Evolutionary conservation across 805 yeast species (phyloP).

Genomic region (Myxozyma neglecta): DNA sequence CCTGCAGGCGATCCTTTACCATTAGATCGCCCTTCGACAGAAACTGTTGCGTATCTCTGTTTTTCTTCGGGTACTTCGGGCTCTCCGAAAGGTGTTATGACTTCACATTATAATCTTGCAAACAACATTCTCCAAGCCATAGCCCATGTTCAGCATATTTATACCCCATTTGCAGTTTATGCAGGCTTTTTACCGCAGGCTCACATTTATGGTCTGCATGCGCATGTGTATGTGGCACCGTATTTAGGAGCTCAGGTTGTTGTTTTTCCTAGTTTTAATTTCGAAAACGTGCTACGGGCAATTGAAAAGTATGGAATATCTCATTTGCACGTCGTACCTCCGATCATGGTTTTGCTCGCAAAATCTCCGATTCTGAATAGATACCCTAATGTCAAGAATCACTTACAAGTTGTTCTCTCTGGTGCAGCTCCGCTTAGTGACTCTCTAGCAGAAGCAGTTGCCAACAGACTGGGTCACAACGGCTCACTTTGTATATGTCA

Average conservation of each 20-base stretch:
- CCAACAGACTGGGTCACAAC: constrained; percentile 5
- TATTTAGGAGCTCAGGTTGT: constrained; percentile 26
- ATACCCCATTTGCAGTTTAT: constrained; percentile 33
- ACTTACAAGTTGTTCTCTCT: constrained; percentile 31
- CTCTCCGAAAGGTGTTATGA: constrained; percentile 73
- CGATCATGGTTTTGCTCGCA: constrained; percentile 49
- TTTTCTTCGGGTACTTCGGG: constrained; percentile 48
- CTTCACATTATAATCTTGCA: constrained; percentile 56
- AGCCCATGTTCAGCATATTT: background rate
- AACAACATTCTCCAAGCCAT: constrained; percentile 39
- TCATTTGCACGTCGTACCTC: constrained; percentile 47
- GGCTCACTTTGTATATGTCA: constrained; percentile 36
- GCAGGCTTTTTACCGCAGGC: constrained; percentile 42
- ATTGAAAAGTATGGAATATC: constrained; percentile 41
- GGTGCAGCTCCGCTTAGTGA: constrained; percentile 51
- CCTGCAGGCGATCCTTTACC: constrained; percentile 13
- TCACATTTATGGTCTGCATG: constrained; percentile 40
- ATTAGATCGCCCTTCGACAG: constrained; percentile 6
- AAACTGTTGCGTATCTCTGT: constrained; percentile 35
- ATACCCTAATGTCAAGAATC: constrained; percentile 36
- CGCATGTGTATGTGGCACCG: constrained; percentile 35
- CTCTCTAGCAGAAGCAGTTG: constrained; percentile 15
- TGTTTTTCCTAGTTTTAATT: constrained; percentile 38
- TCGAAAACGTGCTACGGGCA: constrained; percentile 37
- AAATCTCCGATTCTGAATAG: constrained; percentile 47